Conservation (phyloP, 768 basidiomycete genomes). For the Dacryopinax primogenitus region DNA sequence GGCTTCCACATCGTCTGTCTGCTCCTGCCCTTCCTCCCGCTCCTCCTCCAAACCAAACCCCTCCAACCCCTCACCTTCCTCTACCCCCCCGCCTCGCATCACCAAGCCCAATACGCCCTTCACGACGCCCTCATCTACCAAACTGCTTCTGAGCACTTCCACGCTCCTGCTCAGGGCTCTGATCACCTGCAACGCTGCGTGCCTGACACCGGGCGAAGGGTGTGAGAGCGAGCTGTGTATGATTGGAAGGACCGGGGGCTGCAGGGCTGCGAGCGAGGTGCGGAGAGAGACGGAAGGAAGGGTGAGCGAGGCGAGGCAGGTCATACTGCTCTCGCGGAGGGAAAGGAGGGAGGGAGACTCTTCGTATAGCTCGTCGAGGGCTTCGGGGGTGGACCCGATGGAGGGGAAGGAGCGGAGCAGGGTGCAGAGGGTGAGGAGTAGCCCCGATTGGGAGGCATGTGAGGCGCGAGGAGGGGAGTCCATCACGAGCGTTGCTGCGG, state of each 20-base stretch:
- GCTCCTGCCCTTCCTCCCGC: conserved; percentile 14
- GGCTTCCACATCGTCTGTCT: conserved; percentile 16
- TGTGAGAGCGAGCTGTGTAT: conserved; percentile 46
- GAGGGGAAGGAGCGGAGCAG: background rate
- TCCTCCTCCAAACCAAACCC: background rate
- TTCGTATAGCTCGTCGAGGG: background rate
- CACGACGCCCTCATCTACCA: conserved; percentile 72
- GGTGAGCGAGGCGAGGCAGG: conserved; percentile 56
- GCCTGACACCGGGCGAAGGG: conserved; percentile 59
- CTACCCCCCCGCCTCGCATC: conserved; percentile 17
- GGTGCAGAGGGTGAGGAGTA: background rate
- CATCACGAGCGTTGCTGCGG: background rate
- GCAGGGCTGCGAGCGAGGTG: conserved; percentile 46
- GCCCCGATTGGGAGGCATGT: background rate
- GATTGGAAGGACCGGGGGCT: conserved; percentile 39
- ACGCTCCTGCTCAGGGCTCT: conserved; percentile 69
- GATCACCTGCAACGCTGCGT: conserved; percentile 76
- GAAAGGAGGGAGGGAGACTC: background rate
- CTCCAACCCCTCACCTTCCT: conserved; percentile 4
- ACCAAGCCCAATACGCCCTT: conserved; percentile 53
- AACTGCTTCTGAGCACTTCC: conserved; percentile 65
- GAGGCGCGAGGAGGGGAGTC: background rate
- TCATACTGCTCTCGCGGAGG: conserved; percentile 48
- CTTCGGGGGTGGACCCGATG: background rate
- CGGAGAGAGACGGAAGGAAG: conserved; percentile 64